These are phyloP conservation scores for Forsythia suspensa DNA, from an alignment of 257 asterid genomes.

Conservation along the genomic window DNA sequence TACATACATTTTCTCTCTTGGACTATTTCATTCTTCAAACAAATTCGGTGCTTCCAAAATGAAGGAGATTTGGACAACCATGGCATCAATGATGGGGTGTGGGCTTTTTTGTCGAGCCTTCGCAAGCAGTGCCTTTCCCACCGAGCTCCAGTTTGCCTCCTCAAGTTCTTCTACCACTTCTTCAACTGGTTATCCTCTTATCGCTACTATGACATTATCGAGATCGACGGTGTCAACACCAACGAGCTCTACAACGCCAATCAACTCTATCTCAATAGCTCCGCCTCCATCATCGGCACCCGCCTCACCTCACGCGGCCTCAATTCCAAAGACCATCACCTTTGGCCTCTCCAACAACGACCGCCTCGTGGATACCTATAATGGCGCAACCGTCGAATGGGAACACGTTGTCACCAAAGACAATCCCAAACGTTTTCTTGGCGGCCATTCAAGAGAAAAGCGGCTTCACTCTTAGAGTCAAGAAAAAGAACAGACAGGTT, in stretches of 20 bases:
- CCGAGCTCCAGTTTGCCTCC: too few relatives aligned
- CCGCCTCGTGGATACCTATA: constrained; percentile 40
- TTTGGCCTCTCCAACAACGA: constrained; percentile 65
- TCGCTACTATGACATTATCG: too few relatives aligned
- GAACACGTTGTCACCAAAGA: constrained; percentile 55
- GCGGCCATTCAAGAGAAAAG: constrained; percentile 67
- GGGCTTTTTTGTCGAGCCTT: too few relatives aligned
- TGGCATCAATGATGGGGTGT: too few relatives aligned
- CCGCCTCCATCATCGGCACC: constrained; percentile 60
- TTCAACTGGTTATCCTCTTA: too few relatives aligned
- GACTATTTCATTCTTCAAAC: too few relatives aligned
- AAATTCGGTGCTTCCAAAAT: too few relatives aligned
- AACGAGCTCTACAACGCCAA: constrained; percentile 73
- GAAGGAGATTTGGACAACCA: too few relatives aligned
- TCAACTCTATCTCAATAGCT: constrained; percentile 60
- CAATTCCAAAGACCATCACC: constrained; percentile 59
- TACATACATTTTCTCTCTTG: neutral
- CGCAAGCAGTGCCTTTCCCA: too few relatives aligned
- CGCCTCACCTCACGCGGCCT: constrained; percentile 60
- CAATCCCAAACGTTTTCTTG: constrained; percentile 52
- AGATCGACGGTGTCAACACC: too few relatives aligned
- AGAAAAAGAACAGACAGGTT: constrained; percentile 42
- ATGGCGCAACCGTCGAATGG: constrained; percentile 52
- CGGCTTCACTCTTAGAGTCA: constrained; percentile 46
- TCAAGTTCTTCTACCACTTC: too few relatives aligned